Evolutionary conservation across 2,329 filamentous ascomycete species (phyloP).

Genomic region (Cordyceps pruinosa): DNA sequence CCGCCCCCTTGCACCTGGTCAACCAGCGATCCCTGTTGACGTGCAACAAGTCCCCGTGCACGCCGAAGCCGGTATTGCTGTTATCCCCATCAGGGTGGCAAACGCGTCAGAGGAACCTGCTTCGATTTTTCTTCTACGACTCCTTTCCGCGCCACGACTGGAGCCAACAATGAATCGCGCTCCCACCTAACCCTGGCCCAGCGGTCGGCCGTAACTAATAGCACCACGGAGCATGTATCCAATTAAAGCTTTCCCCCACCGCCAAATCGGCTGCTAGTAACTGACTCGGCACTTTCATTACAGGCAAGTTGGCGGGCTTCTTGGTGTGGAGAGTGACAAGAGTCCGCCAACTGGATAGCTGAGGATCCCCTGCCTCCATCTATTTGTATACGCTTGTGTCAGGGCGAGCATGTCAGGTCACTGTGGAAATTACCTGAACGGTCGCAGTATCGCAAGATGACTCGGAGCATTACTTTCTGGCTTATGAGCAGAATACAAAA

Average conservation of each 20-base stretch:
- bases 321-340: neutral
- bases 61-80: neutral
- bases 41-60: neutral
- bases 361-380: neutral
- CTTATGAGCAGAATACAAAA: neutral
- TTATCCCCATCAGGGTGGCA: neutral
- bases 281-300: conserved; percentile 4
- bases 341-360: neutral
- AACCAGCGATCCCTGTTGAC: neutral
- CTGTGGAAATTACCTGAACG: neutral
- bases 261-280: neutral
- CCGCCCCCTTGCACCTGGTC: neutral
- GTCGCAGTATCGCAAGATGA: neutral
- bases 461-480: neutral
- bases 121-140: neutral
- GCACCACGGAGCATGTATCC: too few relatives aligned
- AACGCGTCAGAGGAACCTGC: neutral
- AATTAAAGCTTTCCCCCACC: neutral
- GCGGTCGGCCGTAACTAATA: too few relatives aligned
- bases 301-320: neutral
- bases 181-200: neutral
- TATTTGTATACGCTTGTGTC: neutral
- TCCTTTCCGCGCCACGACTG: too few relatives aligned
- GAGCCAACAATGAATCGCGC: neutral
- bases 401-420: neutral